Evolutionary conservation across 306 rosid genomes (phyloP).

Genomic region (Cicer yamashitae): DNA sequence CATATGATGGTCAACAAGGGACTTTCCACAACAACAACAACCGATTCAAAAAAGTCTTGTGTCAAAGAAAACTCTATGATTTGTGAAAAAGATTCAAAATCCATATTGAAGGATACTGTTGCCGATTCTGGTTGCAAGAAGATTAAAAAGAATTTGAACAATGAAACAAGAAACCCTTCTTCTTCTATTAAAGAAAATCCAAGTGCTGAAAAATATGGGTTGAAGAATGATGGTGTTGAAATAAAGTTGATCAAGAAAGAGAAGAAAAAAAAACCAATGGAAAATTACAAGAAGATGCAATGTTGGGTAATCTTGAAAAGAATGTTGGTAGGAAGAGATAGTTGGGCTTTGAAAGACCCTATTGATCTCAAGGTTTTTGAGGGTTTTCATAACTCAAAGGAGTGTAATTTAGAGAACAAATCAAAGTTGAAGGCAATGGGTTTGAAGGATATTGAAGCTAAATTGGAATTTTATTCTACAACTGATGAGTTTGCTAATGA

Average conservation of each 20-base stretch:
- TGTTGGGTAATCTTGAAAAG: constrained; percentile 38
- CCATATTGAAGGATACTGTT: not conserved
- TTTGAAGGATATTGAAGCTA: not conserved
- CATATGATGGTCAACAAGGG: too few relatives aligned
- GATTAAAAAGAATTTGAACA: not conserved
- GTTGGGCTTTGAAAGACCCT: constrained; percentile 4
- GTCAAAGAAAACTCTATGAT: not conserved
- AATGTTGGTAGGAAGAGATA: constrained; percentile 32
- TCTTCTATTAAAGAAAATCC: too few relatives aligned
- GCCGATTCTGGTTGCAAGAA: not conserved
- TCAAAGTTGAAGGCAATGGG: not conserved
- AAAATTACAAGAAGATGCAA: not conserved
- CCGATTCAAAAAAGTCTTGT: not conserved
- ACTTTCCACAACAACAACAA: too few relatives aligned
- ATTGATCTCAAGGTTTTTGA: not conserved
- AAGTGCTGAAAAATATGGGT: not conserved
- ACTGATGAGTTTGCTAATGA: not conserved
- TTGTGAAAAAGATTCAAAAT: not conserved
- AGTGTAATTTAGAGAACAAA: not conserved
- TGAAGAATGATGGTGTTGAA: not conserved
- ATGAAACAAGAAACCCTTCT: not conserved
- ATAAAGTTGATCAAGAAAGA: not conserved
- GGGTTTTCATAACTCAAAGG: not conserved
- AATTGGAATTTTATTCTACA: not conserved
- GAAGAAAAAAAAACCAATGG: not conserved